Evolutionary conservation across 371 early-diverging fungal species (phyloP), one percentile per base, ranked within the genome.

Genomic region (Mortierella sp.): DNA sequence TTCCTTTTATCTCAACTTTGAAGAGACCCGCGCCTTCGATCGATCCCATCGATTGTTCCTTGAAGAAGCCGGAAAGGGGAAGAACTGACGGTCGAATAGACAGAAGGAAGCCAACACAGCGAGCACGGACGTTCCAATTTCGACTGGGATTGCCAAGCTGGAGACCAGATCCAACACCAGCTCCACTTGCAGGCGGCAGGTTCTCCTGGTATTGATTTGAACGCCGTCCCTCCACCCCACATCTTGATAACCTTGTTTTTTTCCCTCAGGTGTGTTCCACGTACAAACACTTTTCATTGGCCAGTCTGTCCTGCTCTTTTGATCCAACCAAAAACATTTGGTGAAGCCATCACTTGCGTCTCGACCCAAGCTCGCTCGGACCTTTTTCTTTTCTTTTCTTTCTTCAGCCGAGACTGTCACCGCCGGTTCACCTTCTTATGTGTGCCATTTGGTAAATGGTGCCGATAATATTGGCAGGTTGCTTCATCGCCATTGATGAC

Each of bases 271-370:
- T 28, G 5, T 31, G 5, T 61, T 69, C 61, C 55, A 76, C 76
- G 76, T 76, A 76, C 76, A 71, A 26, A 55, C 8, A 0, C 14
- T 24, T 70, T 34, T 54, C 43, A 76, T 76, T 76, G 76, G 59
- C 31, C 34, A 59, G 11, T 59, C 14, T 26, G 16, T 11, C 28
- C 14, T 31, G 16, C 6, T 46, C 31, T 13, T 59, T 59, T 16
- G 16, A 59, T 31, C 14, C 59, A 28, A 59, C 59, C 71, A 76
- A 40, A 55, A 0, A 9, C 6, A 26, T 69, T 24, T 51, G 24
- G n/a, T 69, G 24, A 28, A 37, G 10, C 31, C 16, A 59, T 59
- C 28, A 11, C 28, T 10, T 57, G 59, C 0, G 37, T 64, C 8
- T 37, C 8, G 37, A 26, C 28, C 10, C 4, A 16, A 16, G 3